Base-by-base conservation (phyloP, 768 basidiomycete genomes). In the Rhizopogon rudus region DNA sequence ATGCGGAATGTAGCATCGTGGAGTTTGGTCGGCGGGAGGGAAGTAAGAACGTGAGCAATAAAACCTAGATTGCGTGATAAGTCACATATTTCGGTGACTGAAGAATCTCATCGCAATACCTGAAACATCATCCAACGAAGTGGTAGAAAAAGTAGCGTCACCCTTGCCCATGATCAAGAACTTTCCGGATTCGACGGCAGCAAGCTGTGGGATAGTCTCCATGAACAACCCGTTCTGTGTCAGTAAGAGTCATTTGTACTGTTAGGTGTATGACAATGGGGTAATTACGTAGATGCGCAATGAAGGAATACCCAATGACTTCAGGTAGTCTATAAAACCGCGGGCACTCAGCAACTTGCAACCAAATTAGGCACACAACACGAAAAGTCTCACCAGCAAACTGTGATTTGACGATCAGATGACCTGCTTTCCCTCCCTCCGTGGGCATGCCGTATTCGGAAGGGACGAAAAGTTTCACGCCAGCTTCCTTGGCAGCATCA, bases 381-480 rank as follows among this genome's bases (percentile, higher is more conserved):
- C 25, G 25, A 25, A 25, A 35, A 28, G 35, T 57, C 66, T 50
- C 31, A 66, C 73, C 62, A 33, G 65, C 71, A 48, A 72, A 52
- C 39, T 61, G 50, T 22, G 66, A 62, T 51, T 74, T 74, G 53
- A 52, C 46, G 31, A 13, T 59, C 46, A 61, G 46, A 14, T 53
- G 54, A 8, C 70, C 68, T 0, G 64, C 66, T 37, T 64, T 67
- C 5, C 63, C 62, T 3, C 68, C 74, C 22, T 67, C 65, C 0
- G 66, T 74, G 13, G 71, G 65, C 58, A 72, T 63, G 20, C 74
- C 71, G 31, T 61, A 75, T 53, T 75, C 74, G 17, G 67, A 68
- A 12, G 74, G 72, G n/a, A 72, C 72, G 46, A 75, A 74, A 46
- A 76, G 40, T 57, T 71, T 70, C 17, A 75, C 71, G 1, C 63